These are phyloP conservation scores for Dactylis glomerata DNA, from an alignment of 176 grass and related monocot species.

Conservation along the genomic window DNA sequence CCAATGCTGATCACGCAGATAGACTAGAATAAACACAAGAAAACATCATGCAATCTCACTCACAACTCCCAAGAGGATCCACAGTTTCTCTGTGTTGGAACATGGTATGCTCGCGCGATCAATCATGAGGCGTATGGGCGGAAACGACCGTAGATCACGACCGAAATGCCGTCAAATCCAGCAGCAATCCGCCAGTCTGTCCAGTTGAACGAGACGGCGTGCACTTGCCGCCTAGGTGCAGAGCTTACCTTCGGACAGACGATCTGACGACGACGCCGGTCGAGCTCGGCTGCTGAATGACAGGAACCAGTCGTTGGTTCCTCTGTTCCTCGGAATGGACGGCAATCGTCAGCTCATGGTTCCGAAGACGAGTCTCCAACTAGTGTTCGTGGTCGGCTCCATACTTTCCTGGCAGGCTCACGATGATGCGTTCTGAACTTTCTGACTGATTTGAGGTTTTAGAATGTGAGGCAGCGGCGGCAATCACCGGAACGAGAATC, in stretches of 20 bases:
- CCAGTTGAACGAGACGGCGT: not conserved
- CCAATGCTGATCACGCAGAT: not conserved
- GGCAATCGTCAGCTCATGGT: not conserved
- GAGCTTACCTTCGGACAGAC: not conserved
- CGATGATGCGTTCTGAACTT: not conserved
- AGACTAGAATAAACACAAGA: not conserved
- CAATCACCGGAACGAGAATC: not conserved
- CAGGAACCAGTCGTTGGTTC: not conserved
- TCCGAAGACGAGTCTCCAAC: not conserved
- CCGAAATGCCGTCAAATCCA: not conserved
- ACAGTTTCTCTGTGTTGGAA: not conserved
- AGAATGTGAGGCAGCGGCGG: conserved; percentile 3
- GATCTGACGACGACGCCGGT: not conserved
- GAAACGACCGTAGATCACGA: not conserved
- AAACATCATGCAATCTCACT: not conserved
- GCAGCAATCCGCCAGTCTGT: not conserved
- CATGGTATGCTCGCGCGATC: not conserved
- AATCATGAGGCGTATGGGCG: conserved; percentile 8
- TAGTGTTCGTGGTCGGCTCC: not conserved
- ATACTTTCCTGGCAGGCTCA: not conserved
- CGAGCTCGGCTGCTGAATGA: not conserved
- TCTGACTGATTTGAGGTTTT: not conserved
- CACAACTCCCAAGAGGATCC: not conserved
- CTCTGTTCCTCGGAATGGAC: not conserved
- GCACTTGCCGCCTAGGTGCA: not conserved